Evolutionary conservation across 495 filamentous ascomycete genomes (phyloP), one percentile per base, ranked within the genome.

Genomic region (Penicillium steckii): DNA sequence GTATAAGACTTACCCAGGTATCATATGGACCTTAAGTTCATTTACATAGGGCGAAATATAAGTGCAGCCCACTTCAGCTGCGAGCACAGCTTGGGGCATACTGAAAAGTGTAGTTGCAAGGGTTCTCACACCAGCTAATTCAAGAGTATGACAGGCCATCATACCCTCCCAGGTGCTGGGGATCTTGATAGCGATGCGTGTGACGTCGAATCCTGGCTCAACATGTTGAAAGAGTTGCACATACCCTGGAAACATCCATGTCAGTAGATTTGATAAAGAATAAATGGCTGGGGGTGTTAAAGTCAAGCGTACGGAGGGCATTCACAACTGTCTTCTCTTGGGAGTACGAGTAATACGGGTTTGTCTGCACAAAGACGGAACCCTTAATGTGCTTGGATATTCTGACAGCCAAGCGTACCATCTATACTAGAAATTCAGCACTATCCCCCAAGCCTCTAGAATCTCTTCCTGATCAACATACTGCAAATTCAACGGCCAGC

Each of bases 111-210:
- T 84, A 1, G 85, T 87, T 7, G 81, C 83, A 12, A 87, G 60
- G 0, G 84, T 85, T 24, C 69, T 62, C 17, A 84, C 77, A 0
- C 79, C 79, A 3, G 67, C 55, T 10, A 60, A 55, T 53, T 85
- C 77, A 12, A 88, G 68, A n/a, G 69, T 70, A 5, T 70, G 70
- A 58, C 84, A 87, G 23, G 83, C 85, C 60, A 79, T 72, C 17
- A 86, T 63, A 3, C 85, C 85, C 60, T 86, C 81, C 78, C 81
- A 85, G 5, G 83, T 87, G 21, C 75, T 69, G 1, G 81, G 81
- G 43, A 87, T 77, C 50, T 86, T 87, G 70, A 86, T 80, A 41
- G 76, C 83, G 35, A 87, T 67, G 50, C 80, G 72, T 5, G 65
- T 61, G n/a, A 57, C 44, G 24, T 80, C 68, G 54, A 83, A 79